Percentiles rank a stretch among this genome's conserved stretches.
phyloP scores from a whole-genome alignment of 768 basidiomycete genomes.

The Lactarius hengduanensis region DNA sequence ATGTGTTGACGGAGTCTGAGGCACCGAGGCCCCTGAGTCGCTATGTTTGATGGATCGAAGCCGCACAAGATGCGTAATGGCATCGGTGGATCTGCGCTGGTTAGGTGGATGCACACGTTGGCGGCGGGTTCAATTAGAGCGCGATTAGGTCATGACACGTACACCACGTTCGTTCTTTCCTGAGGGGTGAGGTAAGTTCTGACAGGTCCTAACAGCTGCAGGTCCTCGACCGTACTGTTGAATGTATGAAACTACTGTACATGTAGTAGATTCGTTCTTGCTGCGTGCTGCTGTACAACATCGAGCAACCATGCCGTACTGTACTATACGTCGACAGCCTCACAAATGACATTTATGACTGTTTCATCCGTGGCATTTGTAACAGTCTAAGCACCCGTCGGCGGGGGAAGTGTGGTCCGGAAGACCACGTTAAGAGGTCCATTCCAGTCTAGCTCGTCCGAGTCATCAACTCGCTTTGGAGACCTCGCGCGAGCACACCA shows the following conservation, averaged over 20 bases:
- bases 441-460: not conserved
- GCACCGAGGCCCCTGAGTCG: not conserved
- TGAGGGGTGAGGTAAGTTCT: not conserved
- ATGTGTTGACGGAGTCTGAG: not conserved
- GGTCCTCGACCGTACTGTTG: not conserved
- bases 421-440: not conserved
- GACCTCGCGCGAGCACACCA: not conserved
- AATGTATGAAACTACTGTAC: not conserved
- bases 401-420: not conserved
- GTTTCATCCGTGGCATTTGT: conserved; percentile 1
- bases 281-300: not conserved
- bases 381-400: not conserved
- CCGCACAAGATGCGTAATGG: not conserved
- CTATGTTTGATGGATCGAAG: not conserved
- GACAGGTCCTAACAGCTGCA: not conserved
- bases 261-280: not conserved
- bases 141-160: not conserved
- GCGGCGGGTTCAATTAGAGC: not conserved
- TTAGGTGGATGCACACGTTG: not conserved
- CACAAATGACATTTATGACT: not conserved
- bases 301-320: not conserved
- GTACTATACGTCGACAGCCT: not conserved
- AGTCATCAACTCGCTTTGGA: not conserved
- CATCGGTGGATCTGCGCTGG: not conserved
- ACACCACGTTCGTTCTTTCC: not conserved